phyloP scores from a whole-genome alignment of 176 grass and related monocot species.

The Aegilops bicornis region DNA sequence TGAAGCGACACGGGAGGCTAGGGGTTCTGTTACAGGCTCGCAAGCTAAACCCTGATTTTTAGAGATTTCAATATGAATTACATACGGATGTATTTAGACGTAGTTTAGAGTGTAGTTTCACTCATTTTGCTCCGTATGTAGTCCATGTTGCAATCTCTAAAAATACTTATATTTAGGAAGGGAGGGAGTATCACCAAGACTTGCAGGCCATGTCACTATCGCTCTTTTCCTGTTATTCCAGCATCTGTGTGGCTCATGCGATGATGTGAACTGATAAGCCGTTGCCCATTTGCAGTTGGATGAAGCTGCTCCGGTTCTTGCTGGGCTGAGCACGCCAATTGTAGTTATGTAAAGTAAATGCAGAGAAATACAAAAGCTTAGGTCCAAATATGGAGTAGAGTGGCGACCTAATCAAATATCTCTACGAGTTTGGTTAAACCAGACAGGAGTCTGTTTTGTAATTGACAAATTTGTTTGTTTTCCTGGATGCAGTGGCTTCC shows the following conservation, averaged over 20 bases:
- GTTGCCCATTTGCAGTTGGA: conserved; percentile 62
- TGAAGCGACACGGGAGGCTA: no score
- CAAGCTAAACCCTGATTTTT: no score
- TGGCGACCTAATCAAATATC: conserved; percentile 27
- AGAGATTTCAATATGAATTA: no score
- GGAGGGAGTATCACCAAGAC: neutral
- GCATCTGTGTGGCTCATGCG: neutral
- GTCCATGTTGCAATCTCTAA: no score
- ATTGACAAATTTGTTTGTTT: neutral
- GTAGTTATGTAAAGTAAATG: conserved; percentile 75
- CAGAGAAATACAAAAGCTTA: conserved; percentile 80
- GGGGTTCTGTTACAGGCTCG: no score
- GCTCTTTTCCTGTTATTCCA: neutral
- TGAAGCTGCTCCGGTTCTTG: conserved; percentile 66
- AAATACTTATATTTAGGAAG: no score
- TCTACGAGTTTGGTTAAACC: neutral
- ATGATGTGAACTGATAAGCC: neutral
- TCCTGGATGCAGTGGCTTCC: conserved; percentile 71
- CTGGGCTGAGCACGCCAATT: conserved; percentile 58
- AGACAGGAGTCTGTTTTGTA: neutral
- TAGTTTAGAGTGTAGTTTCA: no score
- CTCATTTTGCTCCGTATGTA: no score
- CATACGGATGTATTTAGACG: no score
- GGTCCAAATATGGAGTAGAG: conserved; percentile 83
- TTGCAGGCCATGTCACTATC: neutral